A percentile compares a stretch with the other conserved stretches of the same genome.
phyloP scores from a whole-genome alignment of 345 rosid species.

The Eucalyptus polyanthemos region DNA sequence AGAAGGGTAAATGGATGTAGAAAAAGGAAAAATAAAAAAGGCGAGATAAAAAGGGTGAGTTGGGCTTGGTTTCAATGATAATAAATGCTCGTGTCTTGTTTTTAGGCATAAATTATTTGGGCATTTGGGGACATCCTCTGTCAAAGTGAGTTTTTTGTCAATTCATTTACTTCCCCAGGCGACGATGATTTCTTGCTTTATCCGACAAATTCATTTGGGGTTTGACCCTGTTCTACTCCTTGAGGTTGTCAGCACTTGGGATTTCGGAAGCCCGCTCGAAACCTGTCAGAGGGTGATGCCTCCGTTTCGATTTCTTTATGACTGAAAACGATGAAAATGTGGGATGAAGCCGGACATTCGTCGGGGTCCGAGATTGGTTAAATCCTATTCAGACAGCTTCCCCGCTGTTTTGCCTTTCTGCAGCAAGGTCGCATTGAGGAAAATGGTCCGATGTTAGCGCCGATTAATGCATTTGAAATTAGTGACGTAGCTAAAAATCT shows the following conservation, averaged over 20 bases:
- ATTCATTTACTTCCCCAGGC: neutral
- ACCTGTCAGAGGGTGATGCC: neutral
- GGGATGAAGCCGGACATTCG: neutral
- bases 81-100: neutral
- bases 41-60: neutral
- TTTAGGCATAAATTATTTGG: neutral
- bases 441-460: neutral
- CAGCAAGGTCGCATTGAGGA: neutral
- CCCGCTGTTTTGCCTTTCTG: neutral
- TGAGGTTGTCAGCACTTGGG: neutral
- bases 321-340: neutral
- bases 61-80: neutral
- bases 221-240: neutral
- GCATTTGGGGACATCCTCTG: neutral
- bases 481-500: neutral
- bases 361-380: neutral
- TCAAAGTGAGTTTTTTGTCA: neutral
- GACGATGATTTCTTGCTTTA: neutral
- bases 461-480: neutral
- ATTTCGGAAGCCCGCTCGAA: neutral
- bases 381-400: neutral
- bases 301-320: neutral
- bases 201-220: neutral
- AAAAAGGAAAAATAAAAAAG: neutral
- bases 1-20: neutral